A percentile compares a stretch with the other conserved stretches of the same genome.
Conservation (phyloP, 495 filamentous ascomycete species). For the Oidiodendron maius region DNA sequence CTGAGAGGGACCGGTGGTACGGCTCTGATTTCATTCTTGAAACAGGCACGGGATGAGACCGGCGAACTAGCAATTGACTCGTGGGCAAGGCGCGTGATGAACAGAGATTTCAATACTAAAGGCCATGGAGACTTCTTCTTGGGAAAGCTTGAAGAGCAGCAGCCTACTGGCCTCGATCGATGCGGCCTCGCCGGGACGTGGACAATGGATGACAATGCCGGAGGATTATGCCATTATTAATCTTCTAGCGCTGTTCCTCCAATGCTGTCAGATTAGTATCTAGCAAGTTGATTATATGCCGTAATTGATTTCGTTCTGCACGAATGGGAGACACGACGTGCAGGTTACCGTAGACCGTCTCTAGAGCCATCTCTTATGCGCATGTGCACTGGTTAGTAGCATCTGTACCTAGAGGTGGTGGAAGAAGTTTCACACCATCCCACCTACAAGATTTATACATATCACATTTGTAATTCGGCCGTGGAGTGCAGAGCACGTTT, state of each 20-base stretch:
- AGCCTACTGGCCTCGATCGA: constrained; percentile 57
- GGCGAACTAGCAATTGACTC: constrained; percentile 83
- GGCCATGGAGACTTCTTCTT: constrained; percentile 50
- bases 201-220: constrained; percentile 77
- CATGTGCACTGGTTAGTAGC: too few species aligned
- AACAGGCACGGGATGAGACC: constrained; percentile 93
- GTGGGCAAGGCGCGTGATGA: constrained; percentile 74
- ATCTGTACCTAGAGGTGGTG: too few species aligned
- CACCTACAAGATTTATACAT: too few species aligned
- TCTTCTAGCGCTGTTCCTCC: neutral
- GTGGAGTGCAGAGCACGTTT: too few species aligned
- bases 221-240: constrained; percentile 60
- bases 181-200: constrained; percentile 80
- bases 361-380: too few species aligned
- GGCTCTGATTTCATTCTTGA: constrained; percentile 86
- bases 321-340: too few species aligned
- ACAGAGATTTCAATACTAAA: constrained; percentile 32
- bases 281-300: too few species aligned
- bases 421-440: too few species aligned
- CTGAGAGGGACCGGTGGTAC: constrained; percentile 90
- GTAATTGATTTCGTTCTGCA: too few species aligned
- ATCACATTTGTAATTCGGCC: too few species aligned
- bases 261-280: too few species aligned
- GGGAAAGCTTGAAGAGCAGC: constrained; percentile 63
- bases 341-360: too few species aligned